Conservation (phyloP, 2,329 filamentous ascomycete genomes). For the Albophoma yamanashiensis region DNA sequence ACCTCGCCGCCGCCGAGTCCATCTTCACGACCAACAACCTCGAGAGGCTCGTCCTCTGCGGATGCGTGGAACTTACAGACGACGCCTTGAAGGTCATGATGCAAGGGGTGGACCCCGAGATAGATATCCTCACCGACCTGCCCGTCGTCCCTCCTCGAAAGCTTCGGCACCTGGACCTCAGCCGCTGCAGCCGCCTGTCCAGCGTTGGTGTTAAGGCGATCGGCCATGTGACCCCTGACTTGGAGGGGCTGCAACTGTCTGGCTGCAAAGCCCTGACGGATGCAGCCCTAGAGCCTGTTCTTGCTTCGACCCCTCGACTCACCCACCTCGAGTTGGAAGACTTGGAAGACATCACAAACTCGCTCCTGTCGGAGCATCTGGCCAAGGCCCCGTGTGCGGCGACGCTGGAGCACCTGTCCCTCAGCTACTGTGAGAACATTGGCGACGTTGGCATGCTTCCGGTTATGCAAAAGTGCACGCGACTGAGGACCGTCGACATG, state of each 20-base stretch:
- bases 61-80: conserved; percentile 70
- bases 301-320: conserved; percentile 65
- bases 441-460: conserved; percentile 78
- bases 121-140: conserved; percentile 69
- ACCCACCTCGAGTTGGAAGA: conserved; percentile 89
- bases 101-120: conserved; percentile 63
- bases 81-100: conserved; percentile 63
- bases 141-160: conserved; percentile 68
- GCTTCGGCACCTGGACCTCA: conserved; percentile 77
- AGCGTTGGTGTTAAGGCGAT: conserved; percentile 61
- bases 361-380: conserved; percentile 58
- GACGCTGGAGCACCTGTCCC: conserved; percentile 66
- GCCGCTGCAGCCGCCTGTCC: conserved; percentile 65
- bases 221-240: conserved; percentile 61
- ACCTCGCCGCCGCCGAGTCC: conserved; percentile 57
- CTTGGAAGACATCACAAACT: conserved; percentile 65
- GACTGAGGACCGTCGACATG: conserved; percentile 64
- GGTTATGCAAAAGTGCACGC: conserved; percentile 63
- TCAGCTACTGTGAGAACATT: conserved; percentile 82
- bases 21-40: conserved; percentile 75
- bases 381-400: conserved; percentile 65
- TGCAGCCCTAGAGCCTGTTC: conserved; percentile 56
- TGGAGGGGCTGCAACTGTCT: conserved; percentile 76
- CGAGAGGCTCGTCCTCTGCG: conserved; percentile 70
- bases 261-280: conserved; percentile 69